A percentile compares a stretch with the other conserved stretches of the same genome.
Evolutionary conservation across 768 basidiomycete species (phyloP).

Genomic region (Pluteus cervinus): DNA sequence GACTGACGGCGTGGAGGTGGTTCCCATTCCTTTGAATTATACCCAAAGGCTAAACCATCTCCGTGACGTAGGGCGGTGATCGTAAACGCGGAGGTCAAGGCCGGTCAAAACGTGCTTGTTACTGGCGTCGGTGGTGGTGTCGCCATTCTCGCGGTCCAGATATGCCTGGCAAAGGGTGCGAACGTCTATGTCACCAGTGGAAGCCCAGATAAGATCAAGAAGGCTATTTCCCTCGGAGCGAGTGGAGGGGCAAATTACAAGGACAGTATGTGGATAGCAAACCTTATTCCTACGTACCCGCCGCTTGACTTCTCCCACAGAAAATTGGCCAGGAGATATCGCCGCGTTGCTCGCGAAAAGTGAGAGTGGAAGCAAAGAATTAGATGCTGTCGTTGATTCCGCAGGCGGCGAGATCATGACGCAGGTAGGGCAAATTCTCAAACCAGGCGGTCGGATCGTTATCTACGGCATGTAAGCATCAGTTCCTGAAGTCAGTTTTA

Average conservation of each 20-base stretch:
- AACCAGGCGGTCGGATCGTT: constrained; percentile 50
- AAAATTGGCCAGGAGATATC: constrained; percentile 48
- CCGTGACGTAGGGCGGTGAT: constrained; percentile 45
- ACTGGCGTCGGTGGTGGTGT: constrained; percentile 85
- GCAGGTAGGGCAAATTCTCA: constrained; percentile 43
- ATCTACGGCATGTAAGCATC: constrained; percentile 59
- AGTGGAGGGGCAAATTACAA: constrained; percentile 75
- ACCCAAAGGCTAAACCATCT: constrained; percentile 2
- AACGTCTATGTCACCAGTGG: constrained; percentile 82
- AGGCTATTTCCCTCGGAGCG: constrained; percentile 63
- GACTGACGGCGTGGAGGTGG: constrained; percentile 82
- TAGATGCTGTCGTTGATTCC: constrained; percentile 66
- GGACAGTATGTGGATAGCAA: constrained; percentile 42
- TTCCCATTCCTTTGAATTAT: constrained; percentile 8
- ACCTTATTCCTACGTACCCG: not conserved
- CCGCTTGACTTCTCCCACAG: constrained; percentile 17
- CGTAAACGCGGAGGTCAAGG: constrained; percentile 56
- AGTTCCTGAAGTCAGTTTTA: constrained; percentile 2
- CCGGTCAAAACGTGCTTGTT: constrained; percentile 70
- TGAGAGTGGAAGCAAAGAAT: constrained; percentile 18
- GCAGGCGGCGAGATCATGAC: constrained; percentile 61
- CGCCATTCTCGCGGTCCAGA: constrained; percentile 67
- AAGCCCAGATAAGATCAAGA: constrained; percentile 58
- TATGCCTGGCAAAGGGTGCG: constrained; percentile 70
- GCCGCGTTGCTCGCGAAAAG: constrained; percentile 31